phyloP scores from a whole-genome alignment of 2,329 filamentous ascomycete species.

The Penicillium sp. region DNA sequence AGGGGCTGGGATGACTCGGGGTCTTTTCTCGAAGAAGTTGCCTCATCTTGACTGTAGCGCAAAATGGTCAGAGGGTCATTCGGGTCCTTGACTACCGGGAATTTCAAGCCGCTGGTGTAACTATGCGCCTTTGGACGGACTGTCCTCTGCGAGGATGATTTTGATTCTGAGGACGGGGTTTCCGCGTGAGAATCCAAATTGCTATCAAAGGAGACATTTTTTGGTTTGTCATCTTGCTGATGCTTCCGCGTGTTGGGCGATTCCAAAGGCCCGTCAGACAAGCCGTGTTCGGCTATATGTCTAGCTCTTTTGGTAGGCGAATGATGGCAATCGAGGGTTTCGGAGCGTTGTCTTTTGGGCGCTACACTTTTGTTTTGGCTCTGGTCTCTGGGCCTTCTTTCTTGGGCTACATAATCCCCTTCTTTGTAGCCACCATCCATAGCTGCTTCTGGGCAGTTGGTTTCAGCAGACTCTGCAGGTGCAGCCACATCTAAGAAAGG shows the following conservation, averaged over 20 bases:
- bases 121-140: conserved; percentile 23
- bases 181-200: conserved; percentile 5
- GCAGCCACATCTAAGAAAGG: conserved; percentile 3
- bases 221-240: not conserved
- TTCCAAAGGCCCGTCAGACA: not conserved
- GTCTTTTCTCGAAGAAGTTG: conserved; percentile 43
- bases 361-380: not conserved
- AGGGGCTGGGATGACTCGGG: conserved; percentile 15
- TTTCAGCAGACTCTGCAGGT: not conserved
- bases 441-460: not conserved
- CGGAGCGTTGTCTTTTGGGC: not conserved
- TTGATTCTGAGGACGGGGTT: conserved; percentile 15
- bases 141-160: conserved; percentile 21
- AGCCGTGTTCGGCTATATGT: not conserved
- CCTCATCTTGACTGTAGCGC: conserved; percentile 58
- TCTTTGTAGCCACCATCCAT: not conserved
- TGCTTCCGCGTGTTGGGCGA: not conserved
- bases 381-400: not conserved
- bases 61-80: conserved; percentile 55
- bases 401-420: not conserved
- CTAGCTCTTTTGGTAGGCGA: conserved; percentile 9
- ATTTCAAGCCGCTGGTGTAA: conserved; percentile 48
- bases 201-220: conserved; percentile 1
- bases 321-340: not conserved
- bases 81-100: conserved; percentile 69